Percentiles rank a stretch among this genome's conserved stretches.
phyloP scores from a whole-genome alignment of 2,329 filamentous ascomycete species.

The Fusarium annulatum region DNA sequence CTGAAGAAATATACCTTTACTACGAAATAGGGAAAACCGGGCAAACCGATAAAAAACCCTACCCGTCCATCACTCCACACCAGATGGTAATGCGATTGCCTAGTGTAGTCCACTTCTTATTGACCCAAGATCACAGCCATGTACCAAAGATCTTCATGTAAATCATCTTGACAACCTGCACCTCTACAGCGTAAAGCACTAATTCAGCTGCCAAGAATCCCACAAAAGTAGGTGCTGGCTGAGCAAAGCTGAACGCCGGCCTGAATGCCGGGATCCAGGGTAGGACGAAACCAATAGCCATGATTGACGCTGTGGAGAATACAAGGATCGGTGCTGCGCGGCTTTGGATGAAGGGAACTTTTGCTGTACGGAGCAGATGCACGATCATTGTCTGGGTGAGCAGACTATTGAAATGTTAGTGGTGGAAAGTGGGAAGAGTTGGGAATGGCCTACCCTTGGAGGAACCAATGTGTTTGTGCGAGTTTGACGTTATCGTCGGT shows the following conservation, averaged over 20 bases:
- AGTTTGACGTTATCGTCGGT: not conserved
- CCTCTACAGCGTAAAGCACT: not conserved
- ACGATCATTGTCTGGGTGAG: slow-evolving; percentile 4
- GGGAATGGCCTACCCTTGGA: not conserved
- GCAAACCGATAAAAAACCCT: not conserved
- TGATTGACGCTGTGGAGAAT: not conserved
- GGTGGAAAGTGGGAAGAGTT: too few relatives aligned
- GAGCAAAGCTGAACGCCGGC: not conserved
- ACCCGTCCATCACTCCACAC: too few relatives aligned
- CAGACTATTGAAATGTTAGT: not conserved
- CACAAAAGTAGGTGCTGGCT: not conserved
- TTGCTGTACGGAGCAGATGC: not conserved
- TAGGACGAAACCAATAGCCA: not conserved
- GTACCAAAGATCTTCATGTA: not conserved
- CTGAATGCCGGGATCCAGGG: not conserved
- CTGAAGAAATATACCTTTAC: too few relatives aligned
- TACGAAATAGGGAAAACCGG: not conserved
- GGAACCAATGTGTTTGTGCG: not conserved
- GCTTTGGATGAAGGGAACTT: not conserved
- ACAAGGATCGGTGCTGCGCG: not conserved
- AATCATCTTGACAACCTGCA: not conserved
- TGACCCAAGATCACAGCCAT: not conserved
- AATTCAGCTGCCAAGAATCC: not conserved
- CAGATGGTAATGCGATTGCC: too few relatives aligned
- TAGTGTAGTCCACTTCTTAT: too few relatives aligned